phyloP scores from a whole-genome alignment of 108 stramenopile genomes.

The Cyclotella atomus region DNA sequence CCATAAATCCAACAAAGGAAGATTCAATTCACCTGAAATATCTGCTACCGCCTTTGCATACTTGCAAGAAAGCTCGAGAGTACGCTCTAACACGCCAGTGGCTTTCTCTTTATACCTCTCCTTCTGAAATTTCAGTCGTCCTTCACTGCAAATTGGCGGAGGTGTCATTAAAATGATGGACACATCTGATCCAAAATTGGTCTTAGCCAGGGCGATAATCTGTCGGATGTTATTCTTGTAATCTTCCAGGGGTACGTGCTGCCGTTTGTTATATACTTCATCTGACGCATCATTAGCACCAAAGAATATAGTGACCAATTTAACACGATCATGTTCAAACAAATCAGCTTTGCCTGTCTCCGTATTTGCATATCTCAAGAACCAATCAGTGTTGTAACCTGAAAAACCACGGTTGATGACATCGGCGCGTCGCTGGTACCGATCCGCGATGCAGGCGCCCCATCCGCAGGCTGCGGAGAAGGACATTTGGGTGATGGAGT shows the following conservation, averaged over 20 bases:
- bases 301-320: slow-evolving; percentile 66
- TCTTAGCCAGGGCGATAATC: slow-evolving; percentile 45
- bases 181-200: slow-evolving; percentile 26
- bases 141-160: slow-evolving; percentile 65
- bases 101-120: slow-evolving; percentile 28
- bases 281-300: slow-evolving; percentile 77
- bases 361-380: slow-evolving; percentile 23
- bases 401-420: slow-evolving; percentile 76
- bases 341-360: slow-evolving; percentile 34
- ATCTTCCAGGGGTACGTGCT: slow-evolving; percentile 64
- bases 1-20: slow-evolving; percentile 63
- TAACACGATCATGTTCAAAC: slow-evolving; percentile 24
- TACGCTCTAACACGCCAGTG: slow-evolving; percentile 48
- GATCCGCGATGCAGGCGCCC: slow-evolving; percentile 55
- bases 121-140: slow-evolving; percentile 45
- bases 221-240: slow-evolving; percentile 56
- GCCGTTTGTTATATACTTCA: slow-evolving; percentile 48
- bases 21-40: slow-evolving; percentile 42
- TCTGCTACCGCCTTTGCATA: slow-evolving; percentile 56
- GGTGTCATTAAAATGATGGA: slow-evolving; percentile 75
- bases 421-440: slow-evolving; percentile 67
- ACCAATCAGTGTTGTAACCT: slow-evolving; percentile 73
- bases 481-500: slow-evolving; percentile 68
- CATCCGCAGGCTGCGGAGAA: slow-evolving; percentile 65
- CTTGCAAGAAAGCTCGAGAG: slow-evolving; percentile 47